Evolutionary conservation across 2,329 filamentous ascomycete species (phyloP).

Genomic region (Exophiala phaeomuriformis): DNA sequence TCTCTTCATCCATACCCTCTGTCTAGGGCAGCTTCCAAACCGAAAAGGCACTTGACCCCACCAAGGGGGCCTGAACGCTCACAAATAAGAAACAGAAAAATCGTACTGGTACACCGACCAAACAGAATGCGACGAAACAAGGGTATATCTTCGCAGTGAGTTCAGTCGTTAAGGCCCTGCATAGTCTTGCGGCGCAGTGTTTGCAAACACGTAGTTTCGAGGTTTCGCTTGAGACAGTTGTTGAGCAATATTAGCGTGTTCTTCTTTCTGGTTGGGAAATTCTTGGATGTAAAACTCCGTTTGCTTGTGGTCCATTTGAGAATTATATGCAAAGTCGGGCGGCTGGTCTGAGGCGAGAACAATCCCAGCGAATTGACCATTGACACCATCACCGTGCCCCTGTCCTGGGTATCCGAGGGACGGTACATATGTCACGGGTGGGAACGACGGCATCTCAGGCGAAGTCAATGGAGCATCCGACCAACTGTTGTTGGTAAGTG

Average conservation of each 20-base stretch:
- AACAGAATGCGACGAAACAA: background rate
- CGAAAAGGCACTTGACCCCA: background rate
- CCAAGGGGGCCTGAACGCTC: slow-evolving; percentile 13
- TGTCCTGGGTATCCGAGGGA: slow-evolving; percentile 30
- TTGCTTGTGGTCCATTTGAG: slow-evolving; percentile 30
- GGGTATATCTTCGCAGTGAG: background rate
- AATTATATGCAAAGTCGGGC: slow-evolving; percentile 8
- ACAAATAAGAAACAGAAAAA: slow-evolving; percentile 6
- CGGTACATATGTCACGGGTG: slow-evolving; percentile 35
- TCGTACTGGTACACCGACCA: slow-evolving; percentile 9
- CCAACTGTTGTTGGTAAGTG: slow-evolving; percentile 38
- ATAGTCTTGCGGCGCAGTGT: slow-evolving; percentile 37
- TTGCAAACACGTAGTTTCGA: slow-evolving; percentile 40
- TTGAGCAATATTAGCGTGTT: slow-evolving; percentile 38
- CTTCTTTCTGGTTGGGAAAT: slow-evolving; percentile 39
- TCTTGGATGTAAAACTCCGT: slow-evolving; percentile 41
- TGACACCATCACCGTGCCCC: slow-evolving; percentile 29
- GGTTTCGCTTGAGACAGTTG: slow-evolving; percentile 37
- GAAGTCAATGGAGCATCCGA: slow-evolving; percentile 37
- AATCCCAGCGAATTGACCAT: slow-evolving; percentile 30
- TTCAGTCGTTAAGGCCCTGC: slow-evolving; percentile 4
- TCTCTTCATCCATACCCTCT: slow-evolving; percentile 3
- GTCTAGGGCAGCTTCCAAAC: background rate
- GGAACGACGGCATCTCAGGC: slow-evolving; percentile 34
- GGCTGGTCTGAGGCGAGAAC: slow-evolving; percentile 23